Conservation (phyloP, 1,139 yeast genomes). For the Taphrina deformans region DNA sequence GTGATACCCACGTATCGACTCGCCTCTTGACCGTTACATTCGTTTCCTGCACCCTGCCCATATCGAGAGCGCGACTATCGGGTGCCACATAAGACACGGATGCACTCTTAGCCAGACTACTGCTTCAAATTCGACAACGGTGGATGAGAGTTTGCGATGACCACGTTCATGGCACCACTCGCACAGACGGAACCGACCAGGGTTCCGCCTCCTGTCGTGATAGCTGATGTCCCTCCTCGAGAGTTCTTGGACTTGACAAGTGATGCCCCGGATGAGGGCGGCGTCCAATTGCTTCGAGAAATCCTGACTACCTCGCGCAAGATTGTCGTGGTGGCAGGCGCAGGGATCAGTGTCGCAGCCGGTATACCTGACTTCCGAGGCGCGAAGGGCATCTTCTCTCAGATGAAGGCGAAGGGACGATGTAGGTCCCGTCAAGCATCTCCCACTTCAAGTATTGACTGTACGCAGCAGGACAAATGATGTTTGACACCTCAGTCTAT, state of each 20-base stretch:
- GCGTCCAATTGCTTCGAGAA: slow-evolving; percentile 17
- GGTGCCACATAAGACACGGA: not conserved
- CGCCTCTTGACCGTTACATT: too few relatives aligned
- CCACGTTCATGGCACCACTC: not conserved
- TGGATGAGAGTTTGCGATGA: too few relatives aligned
- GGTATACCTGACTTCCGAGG: slow-evolving; percentile 96
- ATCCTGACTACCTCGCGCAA: slow-evolving; percentile 38
- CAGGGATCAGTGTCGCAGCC: slow-evolving; percentile 93
- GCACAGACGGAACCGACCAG: not conserved
- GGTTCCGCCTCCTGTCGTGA: not conserved
- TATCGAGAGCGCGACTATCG: not conserved
- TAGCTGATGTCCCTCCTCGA: slow-evolving; percentile 1
- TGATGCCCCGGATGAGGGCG: slow-evolving; percentile 4
- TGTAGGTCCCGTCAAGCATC: slow-evolving; percentile 58
- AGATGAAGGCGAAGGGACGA: slow-evolving; percentile 67
- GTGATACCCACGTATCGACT: too few relatives aligned
- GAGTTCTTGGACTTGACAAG: slow-evolving; percentile 18
- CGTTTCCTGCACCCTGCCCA: too few relatives aligned
- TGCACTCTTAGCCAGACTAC: not conserved
- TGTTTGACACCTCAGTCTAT: slow-evolving; percentile 14
- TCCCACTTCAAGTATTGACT: slow-evolving; percentile 63
- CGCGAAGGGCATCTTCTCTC: slow-evolving; percentile 75
- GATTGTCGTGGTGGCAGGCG: slow-evolving; percentile 63
- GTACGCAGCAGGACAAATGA: slow-evolving; percentile 9
- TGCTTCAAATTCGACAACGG: too few relatives aligned